Percentiles rank a stretch among this genome's conserved stretches.
Evolutionary conservation across 345 rosid species (phyloP).

Genomic region (Linum trigynum): DNA sequence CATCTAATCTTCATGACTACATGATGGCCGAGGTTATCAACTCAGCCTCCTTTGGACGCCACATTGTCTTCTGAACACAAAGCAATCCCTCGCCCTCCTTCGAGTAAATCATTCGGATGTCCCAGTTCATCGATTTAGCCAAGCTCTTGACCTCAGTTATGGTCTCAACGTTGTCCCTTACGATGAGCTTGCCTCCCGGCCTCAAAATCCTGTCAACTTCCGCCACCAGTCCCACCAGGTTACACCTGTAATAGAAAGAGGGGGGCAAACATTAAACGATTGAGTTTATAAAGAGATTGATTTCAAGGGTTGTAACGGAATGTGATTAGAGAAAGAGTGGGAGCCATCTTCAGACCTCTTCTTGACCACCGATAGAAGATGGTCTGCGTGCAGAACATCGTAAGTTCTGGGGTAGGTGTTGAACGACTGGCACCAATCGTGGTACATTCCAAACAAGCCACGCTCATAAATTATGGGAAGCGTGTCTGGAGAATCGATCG

Average conservation of each 20-base stretch:
- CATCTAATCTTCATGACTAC: not conserved
- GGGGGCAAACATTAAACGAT: not conserved
- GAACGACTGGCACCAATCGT: slow-evolving; percentile 96
- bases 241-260: slow-evolving; percentile 42
- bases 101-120: slow-evolving; percentile 62
- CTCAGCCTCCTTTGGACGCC: slow-evolving; percentile 57
- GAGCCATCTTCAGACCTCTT: slow-evolving; percentile 38
- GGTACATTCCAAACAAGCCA: slow-evolving; percentile 89
- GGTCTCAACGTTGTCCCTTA: slow-evolving; percentile 58
- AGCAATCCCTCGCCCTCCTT: slow-evolving; percentile 82
- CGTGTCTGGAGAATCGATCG: slow-evolving; percentile 82
- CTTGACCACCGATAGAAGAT: slow-evolving; percentile 77
- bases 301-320: not conserved
- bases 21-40: not conserved
- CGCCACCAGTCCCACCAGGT: slow-evolving; percentile 52
- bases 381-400: slow-evolving; percentile 95
- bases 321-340: too few species aligned
- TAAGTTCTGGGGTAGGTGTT: slow-evolving; percentile 94
- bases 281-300: not conserved
- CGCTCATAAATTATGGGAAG: slow-evolving; percentile 83
- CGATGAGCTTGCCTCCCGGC: slow-evolving; percentile 81
- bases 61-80: slow-evolving; percentile 62
- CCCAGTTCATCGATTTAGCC: slow-evolving; percentile 68
- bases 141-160: slow-evolving; percentile 48
- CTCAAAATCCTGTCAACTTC: slow-evolving; percentile 84